These are phyloP conservation scores for Apiotrichum brassicae DNA, from an alignment of 1,284 basidiomycete species.

Conservation along the genomic window DNA sequence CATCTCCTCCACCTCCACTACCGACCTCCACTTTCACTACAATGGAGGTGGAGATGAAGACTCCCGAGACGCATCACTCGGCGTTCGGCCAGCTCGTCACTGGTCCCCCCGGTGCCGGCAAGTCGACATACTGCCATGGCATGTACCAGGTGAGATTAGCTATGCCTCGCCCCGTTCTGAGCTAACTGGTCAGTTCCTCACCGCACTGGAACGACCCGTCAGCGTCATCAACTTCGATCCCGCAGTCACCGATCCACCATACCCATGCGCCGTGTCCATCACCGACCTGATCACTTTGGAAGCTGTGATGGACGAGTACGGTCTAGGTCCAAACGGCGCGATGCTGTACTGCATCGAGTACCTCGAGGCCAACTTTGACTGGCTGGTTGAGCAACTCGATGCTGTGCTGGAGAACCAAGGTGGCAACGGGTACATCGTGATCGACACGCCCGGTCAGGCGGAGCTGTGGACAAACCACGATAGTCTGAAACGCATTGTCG, in stretches of 20 bases:
- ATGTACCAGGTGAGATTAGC: constrained; percentile 61
- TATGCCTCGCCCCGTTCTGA: background rate
- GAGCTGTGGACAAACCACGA: constrained; percentile 95
- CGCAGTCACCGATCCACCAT: constrained; percentile 80
- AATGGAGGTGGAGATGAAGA: background rate
- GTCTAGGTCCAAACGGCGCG: constrained; percentile 90
- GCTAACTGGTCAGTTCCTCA: constrained; percentile 59
- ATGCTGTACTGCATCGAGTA: constrained; percentile 99
- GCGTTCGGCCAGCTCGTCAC: constrained; percentile 59
- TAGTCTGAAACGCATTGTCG: constrained; percentile 71
- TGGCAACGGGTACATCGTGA: constrained; percentile 65
- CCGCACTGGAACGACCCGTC: constrained; percentile 76
- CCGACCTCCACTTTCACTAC: background rate
- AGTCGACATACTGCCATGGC: constrained; percentile 89
- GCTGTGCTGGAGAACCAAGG: constrained; percentile 49
- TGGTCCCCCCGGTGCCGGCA: constrained; percentile 86
- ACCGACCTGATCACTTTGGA: constrained; percentile 78
- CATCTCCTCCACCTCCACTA: constrained; percentile 2
- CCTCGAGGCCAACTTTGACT: constrained; percentile 89
- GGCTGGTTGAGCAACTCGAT: constrained; percentile 70
- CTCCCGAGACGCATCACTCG: constrained; percentile 17
- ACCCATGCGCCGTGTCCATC: constrained; percentile 84
- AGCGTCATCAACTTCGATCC: constrained; percentile 93
- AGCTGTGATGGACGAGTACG: constrained; percentile 79
- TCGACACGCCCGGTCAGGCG: constrained; percentile 96